A percentile compares a stretch with the other conserved stretches of the same genome.
These are phyloP conservation scores for Blepharisma japonicum DNA, from an alignment of 73 alveolate species.

Conservation along the genomic window DNA sequence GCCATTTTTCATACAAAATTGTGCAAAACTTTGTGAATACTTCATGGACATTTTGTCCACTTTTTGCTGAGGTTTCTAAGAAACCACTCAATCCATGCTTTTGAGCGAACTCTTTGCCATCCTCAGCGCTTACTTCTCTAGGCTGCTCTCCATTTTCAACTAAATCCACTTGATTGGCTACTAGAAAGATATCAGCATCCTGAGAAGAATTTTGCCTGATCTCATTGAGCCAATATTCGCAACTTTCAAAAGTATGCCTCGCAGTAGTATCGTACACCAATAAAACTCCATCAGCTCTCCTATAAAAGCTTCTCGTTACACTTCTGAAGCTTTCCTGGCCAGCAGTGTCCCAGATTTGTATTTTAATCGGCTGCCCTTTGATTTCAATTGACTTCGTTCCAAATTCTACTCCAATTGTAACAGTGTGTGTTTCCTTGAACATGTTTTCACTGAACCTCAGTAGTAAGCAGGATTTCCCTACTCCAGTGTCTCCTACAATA, in stretches of 20 bases:
- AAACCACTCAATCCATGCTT: conserved; percentile 29
- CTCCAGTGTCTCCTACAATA: conserved; percentile 56
- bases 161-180: conserved; percentile 54
- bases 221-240: conserved; percentile 68
- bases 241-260: conserved; percentile 57
- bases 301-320: conserved; percentile 75
- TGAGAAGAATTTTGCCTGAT: conserved; percentile 54
- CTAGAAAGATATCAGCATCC: conserved; percentile 43
- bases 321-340: conserved; percentile 85
- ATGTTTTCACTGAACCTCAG: conserved; percentile 46
- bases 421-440: conserved; percentile 36
- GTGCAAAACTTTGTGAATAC: conserved; percentile 31
- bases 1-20: not conserved
- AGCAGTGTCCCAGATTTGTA: conserved; percentile 91
- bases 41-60: conserved; percentile 43
- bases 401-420: conserved; percentile 86
- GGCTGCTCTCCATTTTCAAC: conserved; percentile 25
- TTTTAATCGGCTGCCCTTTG: conserved; percentile 68
- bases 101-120: conserved; percentile 36
- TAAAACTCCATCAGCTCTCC: conserved; percentile 85
- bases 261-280: conserved; percentile 68
- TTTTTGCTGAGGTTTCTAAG: conserved; percentile 42
- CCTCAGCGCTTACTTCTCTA: conserved; percentile 34
- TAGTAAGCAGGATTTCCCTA: conserved; percentile 50
- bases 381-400: conserved; percentile 66